Base-by-base conservation (phyloP, 202 grass and related monocot species). In the Bolboschoenoplectus hybrid region DNA sequence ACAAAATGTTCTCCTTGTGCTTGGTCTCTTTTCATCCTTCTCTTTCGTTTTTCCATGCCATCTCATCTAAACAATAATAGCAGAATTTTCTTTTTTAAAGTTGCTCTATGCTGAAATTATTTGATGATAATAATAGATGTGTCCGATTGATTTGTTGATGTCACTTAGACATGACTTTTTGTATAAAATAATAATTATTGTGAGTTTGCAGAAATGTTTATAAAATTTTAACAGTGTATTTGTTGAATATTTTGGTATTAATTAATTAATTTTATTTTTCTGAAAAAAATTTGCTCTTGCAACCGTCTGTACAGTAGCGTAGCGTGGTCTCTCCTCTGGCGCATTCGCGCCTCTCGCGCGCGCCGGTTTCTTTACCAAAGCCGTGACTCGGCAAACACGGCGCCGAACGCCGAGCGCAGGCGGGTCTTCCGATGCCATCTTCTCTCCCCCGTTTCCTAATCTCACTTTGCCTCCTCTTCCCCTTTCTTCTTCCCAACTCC, bases 401-500 rank as follows among this genome's bases (percentile, higher is more conserved):
- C 66, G 26, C 38, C 67, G 6, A 16, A 16, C 69, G 69, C 3
- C 34, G 57, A 60, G 16, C 51, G 55, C 8, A 44, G 17, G 7
- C 51, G 12, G 38, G 1, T 17, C 50, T 80, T 81, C 67, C 79
- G 34, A 91, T 89, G 60, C 65, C 32, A 56, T 74, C 78, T 43
- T 16, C 19, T 51, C 67, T 45, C 20, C 41, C 34, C 45, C 3
- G 71, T 13, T 60, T 35, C 32, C 4, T 63, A 3, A 55, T 63
- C 47, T 78, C 38, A 9, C 60, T 68, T 1, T 38, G 73, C 46
- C 14, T 92, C 57, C 56, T 86, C 16, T 7, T 46, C 50, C 67
- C 74, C 35, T 2, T 73, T 65, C 72, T 65, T 60, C 57, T 47
- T 52, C 13, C n/a, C 55, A 87, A 85, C 86, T 82, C 86, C 61